Base-by-base conservation (phyloP, 106 monocot genomes). In the Platanthera zijinensis region DNA sequence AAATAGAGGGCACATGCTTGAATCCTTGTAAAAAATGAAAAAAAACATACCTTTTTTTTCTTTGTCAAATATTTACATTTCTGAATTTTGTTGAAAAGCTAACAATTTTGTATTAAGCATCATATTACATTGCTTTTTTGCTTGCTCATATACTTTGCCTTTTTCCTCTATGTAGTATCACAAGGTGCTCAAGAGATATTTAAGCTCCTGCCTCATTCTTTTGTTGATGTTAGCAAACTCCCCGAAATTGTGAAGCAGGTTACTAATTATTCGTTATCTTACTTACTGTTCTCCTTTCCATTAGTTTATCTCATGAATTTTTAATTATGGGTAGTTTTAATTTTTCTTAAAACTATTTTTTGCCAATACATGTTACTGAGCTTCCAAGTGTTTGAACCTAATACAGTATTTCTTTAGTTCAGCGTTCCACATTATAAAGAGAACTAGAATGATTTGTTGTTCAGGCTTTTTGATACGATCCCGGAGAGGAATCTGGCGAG, bases 111-210 rank as follows among this genome's bases (percentile, higher is more conserved):
- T 66, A 18, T 63, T 32, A 25, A 66, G 30, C 5, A 66, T 7
- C 10, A 66, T 66, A 30, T 32, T 66, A 30, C 28, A 66, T 66
- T 30, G 66, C 6, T 22, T 6, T 22, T 51, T 7, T 51, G 22
- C 51, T 72, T 72, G 50, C 51, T 72, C 1, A 51, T 46, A 51
- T 72, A 10, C 9, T 72, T 48, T 2, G 1, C 1, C 17, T 21
- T 72, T 32, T 51, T 51, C 61, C 13, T 5, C 17, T 77, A 74
- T 84, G 10, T 77, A 97, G 99, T 99, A 74, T 99, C 94, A 71
- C 89, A 88, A 79, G 99, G 99, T 75, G 99, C 99, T 76, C 94
- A 92, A 74, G 99, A 99, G 85, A 92, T 99, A 81, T 99, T 99
- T 74, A 99, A 94, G 88, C 88, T 99, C 51, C 82, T 99, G 61